These are phyloP conservation scores for Solanum habrochaites DNA, from an alignment of 257 asterid genomes.

Conservation along the genomic window DNA sequence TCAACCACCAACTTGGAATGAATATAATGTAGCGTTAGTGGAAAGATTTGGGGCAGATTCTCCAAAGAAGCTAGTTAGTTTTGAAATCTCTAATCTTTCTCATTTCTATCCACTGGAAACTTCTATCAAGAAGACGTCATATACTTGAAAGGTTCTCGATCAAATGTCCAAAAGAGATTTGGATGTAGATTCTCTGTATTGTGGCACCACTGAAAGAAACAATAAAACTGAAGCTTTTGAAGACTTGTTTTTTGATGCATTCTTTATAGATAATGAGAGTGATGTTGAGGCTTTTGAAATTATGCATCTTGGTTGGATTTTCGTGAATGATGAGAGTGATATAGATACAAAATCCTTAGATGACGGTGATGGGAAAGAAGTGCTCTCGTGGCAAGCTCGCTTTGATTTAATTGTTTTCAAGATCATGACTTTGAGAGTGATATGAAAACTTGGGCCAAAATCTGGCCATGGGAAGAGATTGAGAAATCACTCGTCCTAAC, in stretches of 20 bases:
- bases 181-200: background rate
- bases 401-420: background rate
- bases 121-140: background rate
- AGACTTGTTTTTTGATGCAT: background rate
- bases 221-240: background rate
- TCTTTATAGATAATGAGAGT: background rate
- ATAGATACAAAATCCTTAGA: background rate
- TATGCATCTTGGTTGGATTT: background rate
- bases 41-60: too few relatives aligned
- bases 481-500: too few relatives aligned
- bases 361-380: background rate
- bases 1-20: too few relatives aligned
- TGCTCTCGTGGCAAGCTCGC: background rate
- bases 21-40: too few relatives aligned
- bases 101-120: background rate
- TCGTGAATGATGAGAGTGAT: background rate
- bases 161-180: background rate
- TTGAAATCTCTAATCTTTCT: background rate
- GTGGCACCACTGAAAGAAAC: background rate
- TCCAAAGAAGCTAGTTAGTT: background rate
- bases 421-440: background rate
- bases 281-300: background rate
- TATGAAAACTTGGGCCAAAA: too few relatives aligned
- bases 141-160: background rate
- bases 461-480: too few relatives aligned